phyloP scores from a whole-genome alignment of 2,329 filamentous ascomycete genomes.

The Claviceps sp. region DNA sequence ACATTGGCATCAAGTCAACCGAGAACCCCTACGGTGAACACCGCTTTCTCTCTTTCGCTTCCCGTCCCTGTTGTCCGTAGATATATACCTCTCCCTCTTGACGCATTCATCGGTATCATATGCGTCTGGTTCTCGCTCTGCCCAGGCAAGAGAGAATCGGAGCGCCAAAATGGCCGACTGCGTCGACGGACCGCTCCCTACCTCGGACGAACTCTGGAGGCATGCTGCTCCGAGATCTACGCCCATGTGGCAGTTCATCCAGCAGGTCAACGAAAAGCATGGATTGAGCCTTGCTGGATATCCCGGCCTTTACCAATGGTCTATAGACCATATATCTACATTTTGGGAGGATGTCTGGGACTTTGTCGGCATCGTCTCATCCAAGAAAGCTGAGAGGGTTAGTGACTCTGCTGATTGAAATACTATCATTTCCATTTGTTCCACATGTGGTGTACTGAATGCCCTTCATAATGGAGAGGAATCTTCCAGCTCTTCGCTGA shows the following conservation, averaged over 20 bases:
- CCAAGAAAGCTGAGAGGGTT: constrained; percentile 48
- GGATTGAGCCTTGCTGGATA: constrained; percentile 51
- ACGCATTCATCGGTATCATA: too few relatives aligned
- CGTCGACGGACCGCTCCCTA: constrained; percentile 1
- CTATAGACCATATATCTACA: constrained; percentile 55
- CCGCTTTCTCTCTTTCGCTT: not conserved
- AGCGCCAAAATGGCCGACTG: constrained; percentile 7
- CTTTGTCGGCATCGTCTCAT: constrained; percentile 63
- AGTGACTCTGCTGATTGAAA: constrained; percentile 6
- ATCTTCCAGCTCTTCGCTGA: not conserved
- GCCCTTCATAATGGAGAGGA: not conserved
- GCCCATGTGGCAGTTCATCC: constrained; percentile 59
- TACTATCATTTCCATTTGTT: not conserved
- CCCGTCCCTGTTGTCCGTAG: not conserved
- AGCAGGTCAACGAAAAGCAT: constrained; percentile 55
- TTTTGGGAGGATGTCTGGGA: constrained; percentile 87
- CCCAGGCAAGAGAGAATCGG: not conserved
- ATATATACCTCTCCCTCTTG: too few relatives aligned
- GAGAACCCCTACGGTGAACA: not conserved
- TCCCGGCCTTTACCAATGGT: constrained; percentile 72
- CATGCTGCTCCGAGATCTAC: constrained; percentile 55
- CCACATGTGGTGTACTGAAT: not conserved
- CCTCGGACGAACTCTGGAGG: constrained; percentile 49
- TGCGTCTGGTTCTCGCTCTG: too few relatives aligned
- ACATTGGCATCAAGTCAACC: not conserved